Percentiles rank a stretch among this genome's conserved stretches.
Conservation (phyloP, 805 yeast species). For the Pichia nakasei region DNA sequence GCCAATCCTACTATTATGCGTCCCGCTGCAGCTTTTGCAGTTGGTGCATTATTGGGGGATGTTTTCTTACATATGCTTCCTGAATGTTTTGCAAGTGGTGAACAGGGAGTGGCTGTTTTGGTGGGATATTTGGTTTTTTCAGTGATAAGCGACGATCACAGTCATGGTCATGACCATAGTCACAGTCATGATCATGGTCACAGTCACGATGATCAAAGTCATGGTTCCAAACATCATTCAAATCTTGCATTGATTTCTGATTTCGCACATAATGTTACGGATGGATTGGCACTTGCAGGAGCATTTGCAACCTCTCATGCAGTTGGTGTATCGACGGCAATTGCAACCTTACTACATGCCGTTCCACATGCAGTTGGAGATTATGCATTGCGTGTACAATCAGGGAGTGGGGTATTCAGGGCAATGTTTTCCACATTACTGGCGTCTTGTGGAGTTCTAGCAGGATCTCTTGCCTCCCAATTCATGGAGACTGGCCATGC, state of each 20-base stretch:
- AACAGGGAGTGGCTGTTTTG: background rate
- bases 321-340: constrained; percentile 60
- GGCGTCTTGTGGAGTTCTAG: constrained; percentile 55
- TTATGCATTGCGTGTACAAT: constrained; percentile 60
- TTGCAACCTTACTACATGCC: constrained; percentile 69
- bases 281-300: constrained; percentile 67
- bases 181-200: constrained; percentile 1
- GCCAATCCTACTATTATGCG: background rate
- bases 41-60: constrained; percentile 71
- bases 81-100: constrained; percentile 37
- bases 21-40: constrained; percentile 38
- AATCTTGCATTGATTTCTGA: constrained; percentile 43
- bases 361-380: constrained; percentile 80
- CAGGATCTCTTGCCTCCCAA: constrained; percentile 41
- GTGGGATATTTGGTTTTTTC: constrained; percentile 54
- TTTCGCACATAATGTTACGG: constrained; percentile 66
- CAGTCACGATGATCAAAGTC: background rate
- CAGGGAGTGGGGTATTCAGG: constrained; percentile 57
- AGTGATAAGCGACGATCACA: constrained; percentile 27
- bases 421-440: constrained; percentile 61
- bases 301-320: constrained; percentile 52
- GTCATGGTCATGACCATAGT: background rate
- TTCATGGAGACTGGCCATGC: background rate
- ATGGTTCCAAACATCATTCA: constrained; percentile 9
- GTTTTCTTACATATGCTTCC: constrained; percentile 66